Conservation (phyloP, 495 filamentous ascomycete genomes). For the Penicillium robsamsonii region DNA sequence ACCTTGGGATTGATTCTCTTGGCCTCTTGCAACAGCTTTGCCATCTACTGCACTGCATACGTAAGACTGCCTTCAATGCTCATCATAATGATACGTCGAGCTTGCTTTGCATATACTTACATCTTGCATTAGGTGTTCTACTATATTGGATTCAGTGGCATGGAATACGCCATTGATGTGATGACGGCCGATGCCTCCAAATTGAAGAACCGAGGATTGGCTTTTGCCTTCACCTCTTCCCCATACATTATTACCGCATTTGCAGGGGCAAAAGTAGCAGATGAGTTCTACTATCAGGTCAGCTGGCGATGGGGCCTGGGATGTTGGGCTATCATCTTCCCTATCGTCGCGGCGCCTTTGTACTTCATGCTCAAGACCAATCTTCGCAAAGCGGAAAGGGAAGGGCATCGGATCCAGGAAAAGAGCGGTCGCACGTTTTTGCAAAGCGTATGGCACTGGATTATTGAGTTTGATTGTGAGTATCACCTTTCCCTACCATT, state of each 20-base stretch:
- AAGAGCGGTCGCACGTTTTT: constrained; percentile 24
- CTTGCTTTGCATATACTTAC: too few relatives aligned
- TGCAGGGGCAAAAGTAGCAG: constrained; percentile 44
- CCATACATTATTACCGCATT: constrained; percentile 61
- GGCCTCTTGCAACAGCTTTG: constrained; percentile 45
- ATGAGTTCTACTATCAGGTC: constrained; percentile 41
- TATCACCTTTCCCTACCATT: background rate
- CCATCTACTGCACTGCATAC: constrained; percentile 44
- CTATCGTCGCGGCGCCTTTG: constrained; percentile 48
- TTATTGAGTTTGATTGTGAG: constrained; percentile 23
- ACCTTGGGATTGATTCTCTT: constrained; percentile 46
- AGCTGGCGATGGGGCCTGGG: constrained; percentile 61
- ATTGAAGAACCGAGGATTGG: constrained; percentile 54
- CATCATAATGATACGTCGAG: too few relatives aligned
- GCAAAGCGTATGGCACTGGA: constrained; percentile 22
- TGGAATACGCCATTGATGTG: constrained; percentile 49
- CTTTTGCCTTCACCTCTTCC: constrained; percentile 52
- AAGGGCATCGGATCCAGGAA: constrained; percentile 28
- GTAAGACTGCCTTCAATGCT: constrained; percentile 14
- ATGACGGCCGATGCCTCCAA: constrained; percentile 59
- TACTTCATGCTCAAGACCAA: constrained; percentile 44
- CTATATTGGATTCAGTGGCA: constrained; percentile 48
- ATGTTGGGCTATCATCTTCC: constrained; percentile 55
- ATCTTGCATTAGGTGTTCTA: constrained; percentile 37
- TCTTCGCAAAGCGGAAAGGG: constrained; percentile 48